Evolutionary conservation across 192 early-diverging fungal species (phyloP).

Genomic region (Podochytrium sp.): DNA sequence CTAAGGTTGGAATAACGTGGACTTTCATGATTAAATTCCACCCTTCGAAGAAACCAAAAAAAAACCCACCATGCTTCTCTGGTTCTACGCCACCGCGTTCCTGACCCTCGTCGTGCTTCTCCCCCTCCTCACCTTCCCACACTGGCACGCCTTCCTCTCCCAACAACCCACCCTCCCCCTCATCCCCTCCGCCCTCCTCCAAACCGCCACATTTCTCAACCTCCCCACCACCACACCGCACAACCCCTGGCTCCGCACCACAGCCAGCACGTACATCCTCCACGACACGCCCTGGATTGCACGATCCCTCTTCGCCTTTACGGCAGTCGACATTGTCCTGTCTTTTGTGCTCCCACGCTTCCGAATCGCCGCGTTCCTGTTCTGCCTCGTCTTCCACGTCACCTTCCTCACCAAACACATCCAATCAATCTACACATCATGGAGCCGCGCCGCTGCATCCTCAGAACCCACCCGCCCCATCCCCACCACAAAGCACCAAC

Average conservation of each 20-base stretch:
- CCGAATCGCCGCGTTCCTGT: background rate
- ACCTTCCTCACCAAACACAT: background rate
- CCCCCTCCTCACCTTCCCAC: background rate
- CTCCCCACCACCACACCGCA: background rate
- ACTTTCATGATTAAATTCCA: too few species aligned
- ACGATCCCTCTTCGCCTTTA: background rate
- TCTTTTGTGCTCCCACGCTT: background rate
- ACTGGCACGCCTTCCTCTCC: background rate
- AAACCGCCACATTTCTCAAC: background rate
- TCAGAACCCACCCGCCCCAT: background rate
- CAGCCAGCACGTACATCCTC: background rate
- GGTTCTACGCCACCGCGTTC: background rate
- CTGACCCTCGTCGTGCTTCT: background rate
- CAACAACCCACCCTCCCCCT: background rate
- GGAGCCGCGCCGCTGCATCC: background rate
- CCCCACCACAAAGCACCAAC: background rate
- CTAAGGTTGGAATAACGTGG: too few species aligned
- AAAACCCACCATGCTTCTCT: background rate
- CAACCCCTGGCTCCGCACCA: background rate
- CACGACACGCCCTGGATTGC: background rate
- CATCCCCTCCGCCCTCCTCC: background rate
- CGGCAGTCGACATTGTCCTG: background rate
- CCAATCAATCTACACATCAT: background rate
- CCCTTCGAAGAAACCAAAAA: too few species aligned
- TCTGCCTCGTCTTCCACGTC: background rate